phyloP scores from a whole-genome alignment of 495 filamentous ascomycete species.

The Penicillium daleae region DNA sequence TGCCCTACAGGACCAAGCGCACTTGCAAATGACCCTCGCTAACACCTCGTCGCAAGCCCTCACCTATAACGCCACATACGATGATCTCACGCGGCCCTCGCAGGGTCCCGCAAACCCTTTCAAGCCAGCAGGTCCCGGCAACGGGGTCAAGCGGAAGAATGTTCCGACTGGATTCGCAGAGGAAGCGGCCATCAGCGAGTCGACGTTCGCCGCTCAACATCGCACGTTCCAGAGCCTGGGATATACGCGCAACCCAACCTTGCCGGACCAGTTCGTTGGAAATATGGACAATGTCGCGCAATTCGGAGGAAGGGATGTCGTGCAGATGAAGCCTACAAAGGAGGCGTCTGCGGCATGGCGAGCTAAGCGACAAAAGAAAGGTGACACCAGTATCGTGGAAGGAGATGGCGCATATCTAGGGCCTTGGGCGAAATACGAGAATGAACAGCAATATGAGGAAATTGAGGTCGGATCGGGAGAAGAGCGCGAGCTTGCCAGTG shows the following conservation, averaged over 20 bases:
- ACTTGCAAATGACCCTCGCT: conserved; percentile 59
- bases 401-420: conserved; percentile 87
- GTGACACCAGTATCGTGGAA: conserved; percentile 79
- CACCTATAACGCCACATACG: conserved; percentile 68
- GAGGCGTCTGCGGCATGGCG: conserved; percentile 66
- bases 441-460: conserved; percentile 65
- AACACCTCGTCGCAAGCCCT: conserved; percentile 57
- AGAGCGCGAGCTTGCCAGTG: conserved; percentile 69
- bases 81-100: conserved; percentile 67
- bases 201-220: conserved; percentile 83
- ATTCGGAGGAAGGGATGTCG: conserved; percentile 58
- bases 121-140: conserved; percentile 59
- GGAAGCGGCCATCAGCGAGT: conserved; percentile 86
- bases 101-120: conserved; percentile 84
- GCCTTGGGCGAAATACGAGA: conserved; percentile 88
- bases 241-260: conserved; percentile 60
- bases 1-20: conserved; percentile 56
- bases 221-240: conserved; percentile 71
- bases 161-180: conserved; percentile 88
- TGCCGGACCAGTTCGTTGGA: conserved; percentile 56
- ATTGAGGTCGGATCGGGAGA: conserved; percentile 46
- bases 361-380: conserved; percentile 77
- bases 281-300: conserved; percentile 53
- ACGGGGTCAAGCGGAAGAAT: conserved; percentile 79
- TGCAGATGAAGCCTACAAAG: conserved; percentile 66